Evolutionary conservation across 1,284 basidiomycete genomes (phyloP).

Genomic region (Gomphus bonarii): DNA sequence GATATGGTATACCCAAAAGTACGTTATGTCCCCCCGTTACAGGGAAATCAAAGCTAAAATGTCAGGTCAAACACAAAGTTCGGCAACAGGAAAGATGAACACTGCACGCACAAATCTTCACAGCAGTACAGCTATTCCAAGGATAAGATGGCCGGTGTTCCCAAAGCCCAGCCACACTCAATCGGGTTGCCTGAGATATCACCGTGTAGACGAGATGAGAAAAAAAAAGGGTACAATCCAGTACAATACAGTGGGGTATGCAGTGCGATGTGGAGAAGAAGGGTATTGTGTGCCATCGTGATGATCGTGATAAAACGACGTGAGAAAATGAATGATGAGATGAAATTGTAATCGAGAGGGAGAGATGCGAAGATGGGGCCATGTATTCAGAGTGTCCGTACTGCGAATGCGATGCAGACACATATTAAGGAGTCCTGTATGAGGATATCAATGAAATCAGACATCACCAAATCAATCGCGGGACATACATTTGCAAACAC

Average conservation of each 20-base stretch:
- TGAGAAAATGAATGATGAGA: background rate
- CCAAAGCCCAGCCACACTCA: background rate
- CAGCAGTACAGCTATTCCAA: background rate
- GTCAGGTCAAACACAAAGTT: background rate
- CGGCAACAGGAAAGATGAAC: background rate
- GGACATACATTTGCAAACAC: slow-evolving; percentile 53
- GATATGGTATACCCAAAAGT: background rate
- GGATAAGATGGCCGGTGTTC: background rate
- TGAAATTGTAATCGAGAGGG: background rate
- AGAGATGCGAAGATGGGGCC: background rate
- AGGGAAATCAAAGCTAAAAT: background rate
- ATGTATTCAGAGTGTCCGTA: slow-evolving; percentile 34
- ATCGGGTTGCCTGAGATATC: background rate
- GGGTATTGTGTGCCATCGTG: slow-evolving; percentile 3
- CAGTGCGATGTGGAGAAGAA: background rate
- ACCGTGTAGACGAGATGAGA: background rate
- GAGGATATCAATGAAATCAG: slow-evolving; percentile 7
- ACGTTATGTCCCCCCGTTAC: background rate
- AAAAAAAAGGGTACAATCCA: background rate
- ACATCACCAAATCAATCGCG: slow-evolving; percentile 12
- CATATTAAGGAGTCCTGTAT: slow-evolving; percentile 61
- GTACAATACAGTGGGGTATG: slow-evolving; percentile 10
- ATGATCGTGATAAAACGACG: slow-evolving; percentile 3
- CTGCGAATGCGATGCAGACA: slow-evolving; percentile 64
- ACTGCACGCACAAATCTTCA: background rate